phyloP scores from a whole-genome alignment of 1,139 yeast genomes.

The Spencermartinsiella ligniputridi region DNA sequence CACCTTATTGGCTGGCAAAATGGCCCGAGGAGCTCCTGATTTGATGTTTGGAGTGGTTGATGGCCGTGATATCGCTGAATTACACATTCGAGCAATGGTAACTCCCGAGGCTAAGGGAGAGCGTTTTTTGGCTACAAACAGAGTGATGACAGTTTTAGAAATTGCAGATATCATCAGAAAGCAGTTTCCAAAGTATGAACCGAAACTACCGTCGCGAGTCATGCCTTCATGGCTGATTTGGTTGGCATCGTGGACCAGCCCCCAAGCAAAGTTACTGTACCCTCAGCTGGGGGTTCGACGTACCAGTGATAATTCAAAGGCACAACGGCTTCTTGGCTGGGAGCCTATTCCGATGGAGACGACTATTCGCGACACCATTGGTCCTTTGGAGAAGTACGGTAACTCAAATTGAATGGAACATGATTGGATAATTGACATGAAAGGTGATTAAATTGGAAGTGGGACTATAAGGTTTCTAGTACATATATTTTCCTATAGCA shows the following conservation, averaged over 20 bases:
- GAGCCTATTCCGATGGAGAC: not conserved
- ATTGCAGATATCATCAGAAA: not conserved
- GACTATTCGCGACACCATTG: not conserved
- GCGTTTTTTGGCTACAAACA: conserved; percentile 3
- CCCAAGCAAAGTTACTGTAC: not conserved
- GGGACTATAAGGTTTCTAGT: no score
- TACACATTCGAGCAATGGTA: conserved; percentile 5
- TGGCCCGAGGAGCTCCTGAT: not conserved
- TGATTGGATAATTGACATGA: no score
- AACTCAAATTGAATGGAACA: not conserved
- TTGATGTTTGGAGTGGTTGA: conserved; percentile 2
- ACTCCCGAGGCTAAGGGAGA: conserved; percentile 4
- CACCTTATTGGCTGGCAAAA: not conserved
- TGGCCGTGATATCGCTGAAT: conserved; percentile 4
- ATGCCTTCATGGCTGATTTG: not conserved
- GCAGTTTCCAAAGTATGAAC: not conserved
- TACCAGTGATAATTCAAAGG: not conserved
- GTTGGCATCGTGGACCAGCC: conserved; percentile 1
- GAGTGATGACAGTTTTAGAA: not conserved
- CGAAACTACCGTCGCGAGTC: not conserved
- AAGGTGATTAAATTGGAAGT: no score
- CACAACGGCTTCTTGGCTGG: not conserved
- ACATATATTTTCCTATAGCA: no score
- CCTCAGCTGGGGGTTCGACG: not conserved
- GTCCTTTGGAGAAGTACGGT: not conserved